These are phyloP conservation scores for Colletotrichum viniferum DNA, from an alignment of 2,329 filamentous ascomycete genomes.

Conservation along the genomic window DNA sequence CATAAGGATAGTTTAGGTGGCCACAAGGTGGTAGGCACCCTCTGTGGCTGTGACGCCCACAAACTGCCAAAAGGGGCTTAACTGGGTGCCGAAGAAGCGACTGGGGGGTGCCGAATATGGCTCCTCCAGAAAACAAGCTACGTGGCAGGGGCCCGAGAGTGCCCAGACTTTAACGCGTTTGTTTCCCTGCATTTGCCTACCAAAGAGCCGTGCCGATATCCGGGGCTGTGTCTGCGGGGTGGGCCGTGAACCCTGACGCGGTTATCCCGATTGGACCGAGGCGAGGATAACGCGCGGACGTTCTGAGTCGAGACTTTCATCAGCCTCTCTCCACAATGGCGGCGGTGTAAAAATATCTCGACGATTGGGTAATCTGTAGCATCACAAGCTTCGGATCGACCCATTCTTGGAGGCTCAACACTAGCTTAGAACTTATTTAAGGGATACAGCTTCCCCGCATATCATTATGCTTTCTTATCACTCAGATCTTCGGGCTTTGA, in stretches of 20 bases:
- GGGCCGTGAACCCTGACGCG: conserved; percentile 20
- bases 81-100: no score
- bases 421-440: conserved; percentile 9
- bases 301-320: conserved; percentile 15
- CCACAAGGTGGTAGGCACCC: no score
- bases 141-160: conserved; percentile 12
- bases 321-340: conserved; percentile 16
- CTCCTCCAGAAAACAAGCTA: conserved; percentile 11
- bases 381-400: conserved; percentile 17
- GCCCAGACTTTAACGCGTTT: conserved; percentile 11
- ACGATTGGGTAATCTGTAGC: neutral
- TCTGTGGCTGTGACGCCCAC: no score
- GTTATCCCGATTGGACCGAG: conserved; percentile 19
- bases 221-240: conserved; percentile 17
- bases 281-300: conserved; percentile 17
- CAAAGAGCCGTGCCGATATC: conserved; percentile 14
- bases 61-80: no score
- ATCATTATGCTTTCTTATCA: neutral
- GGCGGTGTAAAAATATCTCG: conserved; percentile 16
- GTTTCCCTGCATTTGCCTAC: neutral
- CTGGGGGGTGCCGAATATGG: no score
- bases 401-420: neutral
- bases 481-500: neutral
- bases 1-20: no score
- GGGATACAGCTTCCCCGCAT: conserved; percentile 14